Evolutionary conservation across 225 moss, liverwort and hornwort species (phyloP).

Genomic region (Asterella californica): DNA sequence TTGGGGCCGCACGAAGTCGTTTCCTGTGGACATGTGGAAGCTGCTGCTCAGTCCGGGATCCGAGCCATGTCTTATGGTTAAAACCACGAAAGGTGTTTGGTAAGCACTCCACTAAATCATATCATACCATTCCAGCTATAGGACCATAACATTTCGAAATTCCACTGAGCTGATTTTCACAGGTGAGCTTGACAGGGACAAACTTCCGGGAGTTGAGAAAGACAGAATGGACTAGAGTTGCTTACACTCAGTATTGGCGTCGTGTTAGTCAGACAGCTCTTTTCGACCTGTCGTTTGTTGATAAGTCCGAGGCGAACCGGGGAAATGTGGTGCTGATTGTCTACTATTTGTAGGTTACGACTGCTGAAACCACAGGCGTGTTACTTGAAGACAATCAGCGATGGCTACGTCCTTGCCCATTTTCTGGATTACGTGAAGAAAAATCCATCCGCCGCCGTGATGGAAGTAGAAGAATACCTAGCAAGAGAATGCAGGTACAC

Average conservation of each 20-base stretch:
- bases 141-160: background rate
- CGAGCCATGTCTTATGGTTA: constrained; percentile 26
- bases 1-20: background rate
- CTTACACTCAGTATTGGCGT: background rate
- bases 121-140: background rate
- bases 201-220: background rate
- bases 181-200: background rate
- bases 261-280: background rate
- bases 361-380: constrained; percentile 8
- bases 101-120: constrained; percentile 14
- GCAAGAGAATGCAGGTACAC: constrained; percentile 28
- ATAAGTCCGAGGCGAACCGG: background rate
- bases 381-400: constrained; percentile 15
- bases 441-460: constrained; percentile 18
- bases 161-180: background rate
- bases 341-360: constrained; percentile 11
- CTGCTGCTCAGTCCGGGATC: constrained; percentile 1
- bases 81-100: constrained; percentile 20
- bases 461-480: constrained; percentile 15
- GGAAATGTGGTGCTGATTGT: background rate
- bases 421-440: constrained; percentile 36
- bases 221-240: background rate
- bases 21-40: constrained; percentile 28
- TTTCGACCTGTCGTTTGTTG: background rate
- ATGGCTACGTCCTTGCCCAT: constrained; percentile 22